Evolutionary conservation across 805 yeast species (phyloP).

Genomic region (Teunomyces atbi): DNA sequence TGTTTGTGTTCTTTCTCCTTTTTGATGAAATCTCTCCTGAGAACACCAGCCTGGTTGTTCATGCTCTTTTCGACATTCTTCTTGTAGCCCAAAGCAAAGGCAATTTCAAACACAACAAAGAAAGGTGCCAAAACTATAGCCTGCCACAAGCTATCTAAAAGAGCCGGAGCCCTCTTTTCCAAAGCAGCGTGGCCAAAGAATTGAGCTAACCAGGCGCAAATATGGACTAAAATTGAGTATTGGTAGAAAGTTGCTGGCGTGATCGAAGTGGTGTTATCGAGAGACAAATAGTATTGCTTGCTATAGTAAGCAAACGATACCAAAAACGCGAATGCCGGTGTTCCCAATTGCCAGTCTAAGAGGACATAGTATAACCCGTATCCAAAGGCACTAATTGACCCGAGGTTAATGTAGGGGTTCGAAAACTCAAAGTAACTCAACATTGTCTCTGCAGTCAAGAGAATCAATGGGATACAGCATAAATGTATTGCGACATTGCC

Average conservation of each 20-base stretch:
- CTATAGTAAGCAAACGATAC: slow-evolving; percentile 20
- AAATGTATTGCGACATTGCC: slow-evolving; percentile 75
- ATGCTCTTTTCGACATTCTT: slow-evolving; percentile 49
- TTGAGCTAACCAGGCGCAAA: slow-evolving; percentile 73
- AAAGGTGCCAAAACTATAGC: slow-evolving; percentile 90
- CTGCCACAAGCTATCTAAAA: slow-evolving; percentile 77
- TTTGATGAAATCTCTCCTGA: slow-evolving; percentile 30
- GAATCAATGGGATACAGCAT: slow-evolving; percentile 75
- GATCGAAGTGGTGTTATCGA: slow-evolving; percentile 13
- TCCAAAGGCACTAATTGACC: slow-evolving; percentile 42
- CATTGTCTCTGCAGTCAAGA: slow-evolving; percentile 49
- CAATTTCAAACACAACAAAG: slow-evolving; percentile 76
- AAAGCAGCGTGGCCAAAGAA: slow-evolving; percentile 84
- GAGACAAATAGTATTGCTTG: slow-evolving; percentile 19
- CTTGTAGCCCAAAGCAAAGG: slow-evolving; percentile 66
- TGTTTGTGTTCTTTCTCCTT: slow-evolving; percentile 12
- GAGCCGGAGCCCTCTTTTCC: slow-evolving; percentile 83
- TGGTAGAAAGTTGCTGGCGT: slow-evolving; percentile 20
- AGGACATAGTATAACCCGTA: slow-evolving; percentile 59
- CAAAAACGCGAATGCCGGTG: slow-evolving; percentile 28
- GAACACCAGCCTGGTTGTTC: slow-evolving; percentile 44
- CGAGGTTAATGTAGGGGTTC: slow-evolving; percentile 42
- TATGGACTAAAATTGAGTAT: slow-evolving; percentile 43
- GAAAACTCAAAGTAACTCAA: slow-evolving; percentile 14
- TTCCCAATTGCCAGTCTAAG: slow-evolving; percentile 49